Conservation (phyloP, 2,329 filamentous ascomycete species). For the Lecanicillium sp. region DNA sequence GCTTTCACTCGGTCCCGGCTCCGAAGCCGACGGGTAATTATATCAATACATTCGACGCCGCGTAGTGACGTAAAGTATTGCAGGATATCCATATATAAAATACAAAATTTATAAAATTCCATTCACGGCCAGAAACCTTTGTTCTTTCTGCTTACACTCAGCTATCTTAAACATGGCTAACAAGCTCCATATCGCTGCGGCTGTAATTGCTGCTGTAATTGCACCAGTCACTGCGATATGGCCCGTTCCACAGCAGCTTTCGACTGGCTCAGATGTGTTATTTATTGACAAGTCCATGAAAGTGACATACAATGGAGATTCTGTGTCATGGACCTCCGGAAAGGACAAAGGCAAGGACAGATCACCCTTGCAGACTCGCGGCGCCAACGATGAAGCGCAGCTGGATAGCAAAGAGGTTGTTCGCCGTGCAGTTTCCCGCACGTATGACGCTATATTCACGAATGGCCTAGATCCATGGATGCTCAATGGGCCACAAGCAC, state of each 20-base stretch:
- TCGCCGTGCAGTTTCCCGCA: constrained; percentile 47
- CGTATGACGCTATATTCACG: constrained; percentile 55
- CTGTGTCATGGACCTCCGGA: constrained; percentile 38
- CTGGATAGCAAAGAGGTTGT: constrained; percentile 46
- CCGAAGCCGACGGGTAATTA: too few species aligned
- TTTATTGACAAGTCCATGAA: constrained; percentile 43
- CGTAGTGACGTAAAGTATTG: too few species aligned
- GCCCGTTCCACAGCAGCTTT: constrained; percentile 44
- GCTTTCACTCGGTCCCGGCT: too few species aligned
- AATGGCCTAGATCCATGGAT: constrained; percentile 72
- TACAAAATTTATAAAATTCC: too few species aligned
- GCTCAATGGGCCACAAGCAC: constrained; percentile 57
- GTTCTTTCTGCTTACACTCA: too few species aligned
- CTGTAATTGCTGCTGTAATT: too few species aligned
- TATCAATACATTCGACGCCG: too few species aligned
- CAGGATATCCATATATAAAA: too few species aligned
- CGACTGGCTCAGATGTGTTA: constrained; percentile 42
- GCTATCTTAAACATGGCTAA: too few species aligned
- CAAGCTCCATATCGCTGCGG: too few species aligned
- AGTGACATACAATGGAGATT: constrained; percentile 50
- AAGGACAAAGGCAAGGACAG: constrained; percentile 22
- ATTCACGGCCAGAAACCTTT: too few species aligned
- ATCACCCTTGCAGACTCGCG: constrained; percentile 38
- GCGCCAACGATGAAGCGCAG: constrained; percentile 28
- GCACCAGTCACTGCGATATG: constrained; percentile 34